Evolutionary conservation across 352 stramenopile species (phyloP).

Genomic region (Phytophthora brassicae): DNA sequence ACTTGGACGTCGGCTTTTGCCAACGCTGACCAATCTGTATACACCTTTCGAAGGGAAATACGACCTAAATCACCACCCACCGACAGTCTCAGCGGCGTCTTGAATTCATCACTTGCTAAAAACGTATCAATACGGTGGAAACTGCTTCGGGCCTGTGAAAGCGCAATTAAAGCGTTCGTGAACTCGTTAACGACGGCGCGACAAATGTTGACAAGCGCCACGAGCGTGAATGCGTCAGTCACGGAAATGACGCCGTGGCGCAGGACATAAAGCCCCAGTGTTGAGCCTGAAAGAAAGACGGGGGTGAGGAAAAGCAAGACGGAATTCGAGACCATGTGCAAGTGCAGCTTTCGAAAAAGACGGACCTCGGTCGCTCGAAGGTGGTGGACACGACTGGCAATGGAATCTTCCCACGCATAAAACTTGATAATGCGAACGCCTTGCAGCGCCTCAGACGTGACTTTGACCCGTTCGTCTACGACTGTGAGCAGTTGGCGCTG

Average conservation of each 20-base stretch:
- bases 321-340: slow-evolving; percentile 46
- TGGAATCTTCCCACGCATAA: slow-evolving; percentile 78
- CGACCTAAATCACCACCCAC: slow-evolving; percentile 1
- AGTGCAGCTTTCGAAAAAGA: slow-evolving; percentile 55
- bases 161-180: slow-evolving; percentile 24
- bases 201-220: slow-evolving; percentile 41
- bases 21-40: slow-evolving; percentile 21
- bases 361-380: slow-evolving; percentile 48
- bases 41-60: slow-evolving; percentile 14
- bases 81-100: background rate
- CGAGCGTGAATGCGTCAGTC: slow-evolving; percentile 46
- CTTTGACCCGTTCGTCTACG: slow-evolving; percentile 83
- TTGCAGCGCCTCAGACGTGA: slow-evolving; percentile 91
- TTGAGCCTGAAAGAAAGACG: slow-evolving; percentile 44
- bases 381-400: slow-evolving; percentile 40
- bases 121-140: slow-evolving; percentile 33
- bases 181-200: slow-evolving; percentile 32
- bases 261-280: slow-evolving; percentile 44
- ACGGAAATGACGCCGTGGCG: slow-evolving; percentile 42
- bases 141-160: slow-evolving; percentile 29
- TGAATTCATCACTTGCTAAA: slow-evolving; percentile 27
- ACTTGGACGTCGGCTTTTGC: background rate
- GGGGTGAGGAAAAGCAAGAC: slow-evolving; percentile 49
- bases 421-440: slow-evolving; percentile 92
- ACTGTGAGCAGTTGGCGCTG: slow-evolving; percentile 23